phyloP scores from a whole-genome alignment of 208 protist genomes.

The Leishmania aethiopica region DNA sequence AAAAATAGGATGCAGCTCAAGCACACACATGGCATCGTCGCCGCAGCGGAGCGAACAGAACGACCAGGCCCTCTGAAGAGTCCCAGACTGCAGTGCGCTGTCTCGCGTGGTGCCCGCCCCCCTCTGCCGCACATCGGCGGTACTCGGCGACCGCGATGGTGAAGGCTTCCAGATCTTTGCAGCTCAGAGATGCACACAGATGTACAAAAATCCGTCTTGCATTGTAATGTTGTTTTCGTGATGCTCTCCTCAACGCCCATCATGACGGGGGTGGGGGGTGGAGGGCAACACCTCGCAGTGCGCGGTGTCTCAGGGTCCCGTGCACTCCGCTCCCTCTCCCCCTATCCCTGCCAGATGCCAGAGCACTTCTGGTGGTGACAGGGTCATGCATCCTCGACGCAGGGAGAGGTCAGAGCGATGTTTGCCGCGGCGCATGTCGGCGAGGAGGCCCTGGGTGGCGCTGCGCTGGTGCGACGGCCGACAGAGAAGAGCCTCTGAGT shows the following conservation, averaged over 20 bases:
- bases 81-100: background rate
- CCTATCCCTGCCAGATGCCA: background rate
- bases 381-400: background rate
- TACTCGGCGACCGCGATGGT: background rate
- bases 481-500: constrained; percentile 38
- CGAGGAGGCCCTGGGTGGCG: background rate
- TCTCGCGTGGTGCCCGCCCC: background rate
- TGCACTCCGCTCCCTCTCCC: background rate
- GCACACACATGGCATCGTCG: background rate
- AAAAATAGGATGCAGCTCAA: constrained; percentile 13
- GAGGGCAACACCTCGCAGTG: background rate
- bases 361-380: background rate
- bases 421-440: background rate
- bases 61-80: background rate
- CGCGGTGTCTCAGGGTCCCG: background rate
- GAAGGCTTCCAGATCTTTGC: background rate
- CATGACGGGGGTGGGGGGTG: background rate
- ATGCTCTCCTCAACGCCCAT: background rate
- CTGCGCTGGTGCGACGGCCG: background rate
- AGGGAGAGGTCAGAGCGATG: background rate
- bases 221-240: background rate
- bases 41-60: background rate
- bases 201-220: background rate
- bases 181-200: background rate
- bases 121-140: background rate